Base-by-base conservation (phyloP, 805 yeast genomes). In the Yueomyces sp. region DNA sequence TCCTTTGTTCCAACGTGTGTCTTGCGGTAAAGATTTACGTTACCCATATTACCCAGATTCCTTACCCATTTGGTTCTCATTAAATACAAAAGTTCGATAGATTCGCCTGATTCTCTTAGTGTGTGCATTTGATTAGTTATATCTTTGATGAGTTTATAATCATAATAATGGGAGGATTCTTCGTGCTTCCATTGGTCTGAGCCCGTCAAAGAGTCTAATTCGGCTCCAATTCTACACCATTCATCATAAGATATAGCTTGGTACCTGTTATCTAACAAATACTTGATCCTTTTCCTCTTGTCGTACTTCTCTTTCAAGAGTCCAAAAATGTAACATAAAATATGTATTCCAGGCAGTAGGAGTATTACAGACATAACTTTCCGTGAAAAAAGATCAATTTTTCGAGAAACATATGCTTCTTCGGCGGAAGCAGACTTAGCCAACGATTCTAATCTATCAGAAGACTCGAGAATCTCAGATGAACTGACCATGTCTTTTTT, bases 11-110 rank as follows among this genome's bases (percentile, higher is more conserved):
- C 97, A 12, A 83, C 80, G 54, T 76, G 80, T 3, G 88, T 76
- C 57, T 83, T 85, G 38, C 81, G 66, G 60, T 85, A 92, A 12
- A 92, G 66, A 51, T 78, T 75, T 26, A 79, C 74, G 59, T 87
- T 82, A 1, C 94, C 94, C 69, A 87, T 84, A 51, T 85, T 83
- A 1, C 94, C 97, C 43, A 86, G 61, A 55, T 87, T 85, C 49
- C 98, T 68, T 2, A 76, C 73, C 84, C 95, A 83, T 28, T 83
- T 77, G 0, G 96, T 90, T 46, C 97, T 64, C 3, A 92, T 77
- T 11, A 85, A 64, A 52, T 84, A 86, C 11, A 88, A 59, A 33
- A 88, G 60, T 39, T 71, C 68, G 45, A 73, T 66, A 51, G 73
- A 73, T 55, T 90, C 83, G 26, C 72, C 68, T n/a, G 63, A 53